phyloP scores from a whole-genome alignment of 2,329 filamentous ascomycete genomes.

The Colletotrichum sp. region DNA sequence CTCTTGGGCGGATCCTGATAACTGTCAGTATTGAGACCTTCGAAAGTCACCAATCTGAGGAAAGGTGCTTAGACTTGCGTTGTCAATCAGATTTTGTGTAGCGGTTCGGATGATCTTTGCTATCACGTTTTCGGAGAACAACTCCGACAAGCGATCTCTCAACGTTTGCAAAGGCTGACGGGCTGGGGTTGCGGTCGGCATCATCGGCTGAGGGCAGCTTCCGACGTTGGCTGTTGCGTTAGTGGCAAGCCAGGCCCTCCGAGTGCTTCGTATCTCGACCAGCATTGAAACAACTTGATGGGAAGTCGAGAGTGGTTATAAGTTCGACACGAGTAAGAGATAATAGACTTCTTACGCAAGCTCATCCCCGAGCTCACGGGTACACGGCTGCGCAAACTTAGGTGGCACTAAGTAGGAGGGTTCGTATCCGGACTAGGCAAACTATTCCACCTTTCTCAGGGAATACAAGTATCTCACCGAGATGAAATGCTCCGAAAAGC shows the following conservation, averaged over 20 bases:
- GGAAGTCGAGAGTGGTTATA: neutral
- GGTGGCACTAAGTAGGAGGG: neutral
- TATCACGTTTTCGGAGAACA: constrained; percentile 6
- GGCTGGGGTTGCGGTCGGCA: neutral
- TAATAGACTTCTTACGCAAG: neutral
- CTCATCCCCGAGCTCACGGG: neutral
- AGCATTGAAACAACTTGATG: neutral
- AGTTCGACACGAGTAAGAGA: neutral
- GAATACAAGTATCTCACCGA: neutral
- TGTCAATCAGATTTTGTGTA: neutral
- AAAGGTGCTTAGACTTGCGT: neutral
- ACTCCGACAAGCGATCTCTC: neutral
- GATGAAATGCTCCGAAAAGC: neutral
- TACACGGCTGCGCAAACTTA: neutral
- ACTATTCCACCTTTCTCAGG: neutral
- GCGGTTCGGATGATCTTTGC: constrained; percentile 18
- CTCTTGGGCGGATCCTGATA: neutral
- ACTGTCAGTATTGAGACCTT: neutral
- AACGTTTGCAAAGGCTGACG: neutral
- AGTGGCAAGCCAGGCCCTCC: neutral
- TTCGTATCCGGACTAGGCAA: neutral
- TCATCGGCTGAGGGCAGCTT: neutral
- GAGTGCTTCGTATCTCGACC: neutral
- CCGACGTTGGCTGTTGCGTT: neutral
- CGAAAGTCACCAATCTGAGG: neutral